Percentiles rank a stretch among this genome's conserved stretches.
phyloP scores from a whole-genome alignment of 805 yeast species.

The Candida endomychidarum region DNA sequence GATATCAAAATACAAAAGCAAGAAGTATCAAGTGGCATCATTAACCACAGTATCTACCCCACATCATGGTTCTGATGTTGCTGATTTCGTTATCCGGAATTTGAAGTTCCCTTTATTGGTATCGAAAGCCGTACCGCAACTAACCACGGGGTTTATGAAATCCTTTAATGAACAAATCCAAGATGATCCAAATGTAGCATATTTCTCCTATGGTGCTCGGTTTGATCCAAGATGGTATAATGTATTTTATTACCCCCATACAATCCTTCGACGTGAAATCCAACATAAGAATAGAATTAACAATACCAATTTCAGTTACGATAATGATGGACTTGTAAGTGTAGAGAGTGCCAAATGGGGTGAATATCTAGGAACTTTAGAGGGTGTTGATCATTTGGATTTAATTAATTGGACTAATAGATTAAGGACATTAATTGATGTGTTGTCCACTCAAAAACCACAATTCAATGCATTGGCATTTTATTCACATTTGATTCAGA shows the following conservation, averaged over 20 bases:
- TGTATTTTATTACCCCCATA: slow-evolving; percentile 65
- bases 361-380: slow-evolving; percentile 71
- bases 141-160: slow-evolving; percentile 56
- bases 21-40: slow-evolving; percentile 60
- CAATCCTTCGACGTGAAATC: slow-evolving; percentile 42
- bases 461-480: slow-evolving; percentile 66
- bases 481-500: slow-evolving; percentile 66
- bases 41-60: slow-evolving; percentile 88
- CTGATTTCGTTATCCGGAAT: slow-evolving; percentile 58
- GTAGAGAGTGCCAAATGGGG: slow-evolving; percentile 84
- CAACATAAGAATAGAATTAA: slow-evolving; percentile 6
- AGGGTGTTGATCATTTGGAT: slow-evolving; percentile 81
- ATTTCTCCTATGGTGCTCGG: slow-evolving; percentile 82
- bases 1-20: slow-evolving; percentile 49
- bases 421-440: slow-evolving; percentile 38
- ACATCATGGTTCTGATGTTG: slow-evolving; percentile 82
- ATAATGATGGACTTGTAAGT: slow-evolving; percentile 84
- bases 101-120: slow-evolving; percentile 20
- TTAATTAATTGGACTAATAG: slow-evolving; percentile 78
- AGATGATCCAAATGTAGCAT: slow-evolving; percentile 62
- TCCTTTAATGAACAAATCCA: slow-evolving; percentile 52
- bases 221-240: slow-evolving; percentile 63
- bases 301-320: slow-evolving; percentile 6
- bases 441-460: slow-evolving; percentile 24
- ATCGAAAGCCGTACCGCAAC: slow-evolving; percentile 52